Evolutionary conservation across 345 rosid genomes (phyloP), one percentile per base, ranked within the genome.

Genomic region (Bruguiera sexangula): DNA sequence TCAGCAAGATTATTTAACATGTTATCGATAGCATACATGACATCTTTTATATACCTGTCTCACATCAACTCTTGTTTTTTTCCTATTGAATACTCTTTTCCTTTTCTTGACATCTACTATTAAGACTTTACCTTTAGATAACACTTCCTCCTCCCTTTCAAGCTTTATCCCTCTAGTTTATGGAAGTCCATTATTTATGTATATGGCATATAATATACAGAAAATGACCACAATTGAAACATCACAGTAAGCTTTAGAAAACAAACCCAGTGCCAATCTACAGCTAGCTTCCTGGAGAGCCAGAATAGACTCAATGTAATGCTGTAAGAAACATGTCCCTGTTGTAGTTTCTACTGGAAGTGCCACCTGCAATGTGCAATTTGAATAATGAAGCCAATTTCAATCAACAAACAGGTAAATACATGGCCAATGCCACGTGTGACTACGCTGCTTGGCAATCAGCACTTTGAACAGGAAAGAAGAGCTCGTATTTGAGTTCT

Each of bases 271-370:
- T 58, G 96, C 71, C 56, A 82, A 54, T 77, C 71, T 82, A 74
- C 73, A 57, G 81, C 96, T 89, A 76, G 89, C 88, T 65, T 88
- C 96, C 74, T 95, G 97, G 71, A 95, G 96, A 81, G 96, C 96
- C 79, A 89, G 75, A 78, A 95, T 81, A 43, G 73, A 71, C 81
- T 92, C 97, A 70, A 95, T 88, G 72, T 95, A 95, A 19, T 79
- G 82, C 79, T 88, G 92, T 74, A 95, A 79, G 85, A 90, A 95
- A 77, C 97, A 87, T 70, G 88, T 85, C 78, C 93, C 92, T 53
- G 93, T 85, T 52, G 90, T 87, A 80, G 93, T 88, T 82, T 95
- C 97, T 64, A 84, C 82, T 32, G 96, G 97, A 84, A 95, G 97
- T 72, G 97, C 97, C 76, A 90, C 89, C 99, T 90, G 81, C 69